Conservation (phyloP, 345 rosid genomes). For the Eutrema japonicum region DNA sequence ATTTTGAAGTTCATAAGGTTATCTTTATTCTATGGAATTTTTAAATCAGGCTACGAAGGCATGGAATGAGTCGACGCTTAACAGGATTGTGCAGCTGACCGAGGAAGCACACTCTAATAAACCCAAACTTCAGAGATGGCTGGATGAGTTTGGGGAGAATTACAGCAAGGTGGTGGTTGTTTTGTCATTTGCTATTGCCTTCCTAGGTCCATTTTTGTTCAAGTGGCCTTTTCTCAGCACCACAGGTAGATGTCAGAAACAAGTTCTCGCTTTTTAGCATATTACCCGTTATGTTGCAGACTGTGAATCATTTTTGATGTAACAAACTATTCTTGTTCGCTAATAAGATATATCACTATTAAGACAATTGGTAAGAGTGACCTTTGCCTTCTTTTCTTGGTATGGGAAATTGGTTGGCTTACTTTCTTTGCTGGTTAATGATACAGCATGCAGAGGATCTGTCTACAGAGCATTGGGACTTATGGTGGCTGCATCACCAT, state of each 20-base stretch:
- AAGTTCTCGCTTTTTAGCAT: background rate
- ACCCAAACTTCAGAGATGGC: constrained; percentile 95
- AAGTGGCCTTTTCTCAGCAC: constrained; percentile 92
- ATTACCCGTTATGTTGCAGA: background rate
- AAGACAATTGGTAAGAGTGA: background rate
- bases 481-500: constrained; percentile 97
- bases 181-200: constrained; percentile 75
- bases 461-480: constrained; percentile 91
- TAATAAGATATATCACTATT: constrained; percentile 7
- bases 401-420: background rate
- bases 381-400: constrained; percentile 6
- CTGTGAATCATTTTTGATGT: background rate
- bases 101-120: constrained; percentile 92
- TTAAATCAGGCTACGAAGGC: constrained; percentile 68
- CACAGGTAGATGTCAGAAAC: constrained; percentile 61
- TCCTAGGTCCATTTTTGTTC: constrained; percentile 86
- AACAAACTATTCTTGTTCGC: constrained; percentile 17
- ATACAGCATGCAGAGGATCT: constrained; percentile 90
- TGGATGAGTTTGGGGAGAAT: constrained; percentile 92
- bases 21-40: constrained; percentile 21
- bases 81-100: constrained; percentile 86
- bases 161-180: constrained; percentile 93
- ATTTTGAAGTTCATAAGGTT: background rate
- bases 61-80: constrained; percentile 92
- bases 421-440: constrained; percentile 28